Base-by-base conservation (phyloP, 2,329 filamentous ascomycete species). In the Fusarium dlaminii region DNA sequence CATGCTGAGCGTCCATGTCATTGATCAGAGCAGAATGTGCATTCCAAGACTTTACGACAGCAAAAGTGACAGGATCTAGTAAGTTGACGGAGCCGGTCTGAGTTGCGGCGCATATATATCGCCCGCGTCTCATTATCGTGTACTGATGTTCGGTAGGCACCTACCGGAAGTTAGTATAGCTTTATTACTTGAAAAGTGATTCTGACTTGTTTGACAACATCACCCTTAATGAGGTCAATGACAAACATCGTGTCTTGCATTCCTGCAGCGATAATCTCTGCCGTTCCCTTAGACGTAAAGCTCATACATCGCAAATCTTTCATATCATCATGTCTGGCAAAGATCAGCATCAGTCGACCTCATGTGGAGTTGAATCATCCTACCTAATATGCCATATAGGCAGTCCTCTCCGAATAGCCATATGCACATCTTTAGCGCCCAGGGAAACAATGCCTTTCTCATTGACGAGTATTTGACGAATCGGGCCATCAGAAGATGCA, bases 1-100 rank as follows among this genome's bases (percentile, higher is more conserved):
- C 96, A 79, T 96, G 94, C 80, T 96, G 94, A 14, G 95, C 94
- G 84, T 99, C 96, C 94, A 99, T 98, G 81, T 98, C 96, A 81
- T 94, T 98, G 80, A 99, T 94, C 58, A 91, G 90, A 14, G 94
- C 93, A 4, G 92, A 92, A 80, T 99, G 96, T 1, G 96, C 95
- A 80, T 94, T 94, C 93, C 96, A 99, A 17, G 90, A 90, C 81
- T 96, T 97, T 75, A 96, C 87, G 10, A 98, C 88, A 46, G 90
- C 89, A 79, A 97, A 93, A 63, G 88, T 94, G 62, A 90, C 86
- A 3, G 95, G 90, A 79, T 98, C 96, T 29, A 99, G 87, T 36
- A 98, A 92, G 82, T 98, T 92, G 54, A 99, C 92, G 24, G 90
- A 90, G 48, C 96, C 96, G 49, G 87, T 92, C 72, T 91, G 90